These are phyloP conservation scores for Penicillium malachiteum DNA, from an alignment of 495 filamentous ascomycete genomes.

Conservation along the genomic window DNA sequence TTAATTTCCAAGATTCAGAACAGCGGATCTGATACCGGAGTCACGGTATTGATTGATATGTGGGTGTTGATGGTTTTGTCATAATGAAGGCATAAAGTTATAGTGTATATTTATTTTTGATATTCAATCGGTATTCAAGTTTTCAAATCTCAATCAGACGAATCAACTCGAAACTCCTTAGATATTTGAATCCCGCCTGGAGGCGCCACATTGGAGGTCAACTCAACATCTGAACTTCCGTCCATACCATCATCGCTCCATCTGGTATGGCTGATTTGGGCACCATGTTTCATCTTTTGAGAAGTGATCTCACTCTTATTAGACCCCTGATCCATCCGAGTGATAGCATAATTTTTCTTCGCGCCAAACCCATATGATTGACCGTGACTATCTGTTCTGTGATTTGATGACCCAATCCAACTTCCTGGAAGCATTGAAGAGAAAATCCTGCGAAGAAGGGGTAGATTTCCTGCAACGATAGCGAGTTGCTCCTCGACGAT, in stretches of 20 bases:
- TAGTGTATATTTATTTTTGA: too few species aligned
- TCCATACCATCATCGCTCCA: slow-evolving; percentile 3
- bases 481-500: slow-evolving; percentile 18
- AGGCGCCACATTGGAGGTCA: background rate
- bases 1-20: background rate
- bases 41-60: too few species aligned
- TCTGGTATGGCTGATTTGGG: background rate
- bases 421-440: background rate
- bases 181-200: slow-evolving; percentile 1
- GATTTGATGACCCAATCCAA: background rate
- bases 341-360: background rate
- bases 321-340: background rate
- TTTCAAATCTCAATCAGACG: background rate
- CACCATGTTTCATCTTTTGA: background rate
- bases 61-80: too few species aligned
- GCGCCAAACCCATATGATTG: background rate
- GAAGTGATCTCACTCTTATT: background rate
- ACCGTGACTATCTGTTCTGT: background rate
- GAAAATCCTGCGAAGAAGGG: slow-evolving; percentile 1
- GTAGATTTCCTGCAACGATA: slow-evolving; percentile 14
- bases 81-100: too few species aligned
- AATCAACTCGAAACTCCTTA: background rate
- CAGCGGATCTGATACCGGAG: too few species aligned
- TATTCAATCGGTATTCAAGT: too few species aligned
- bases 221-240: background rate